A percentile compares a stretch with the other conserved stretches of the same genome.
These are phyloP conservation scores for Lodderomyces jiufengensis DNA, from an alignment of 1,139 yeast species.

Conservation along the genomic window DNA sequence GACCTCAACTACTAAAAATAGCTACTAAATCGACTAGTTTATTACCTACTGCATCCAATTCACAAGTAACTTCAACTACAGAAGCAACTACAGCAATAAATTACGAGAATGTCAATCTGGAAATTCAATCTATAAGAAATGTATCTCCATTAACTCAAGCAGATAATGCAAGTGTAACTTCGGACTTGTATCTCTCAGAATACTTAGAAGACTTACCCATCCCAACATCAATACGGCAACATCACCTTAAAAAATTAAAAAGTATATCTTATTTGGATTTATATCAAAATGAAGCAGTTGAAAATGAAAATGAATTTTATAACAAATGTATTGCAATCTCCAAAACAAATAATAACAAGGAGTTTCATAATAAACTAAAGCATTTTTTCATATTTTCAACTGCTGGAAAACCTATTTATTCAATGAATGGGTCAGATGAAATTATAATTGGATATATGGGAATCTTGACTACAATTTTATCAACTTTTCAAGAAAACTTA, in stretches of 20 bases:
- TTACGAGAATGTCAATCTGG: slow-evolving; percentile 12
- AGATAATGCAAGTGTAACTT: slow-evolving; percentile 7
- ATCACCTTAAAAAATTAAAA: neutral
- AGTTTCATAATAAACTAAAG: slow-evolving; percentile 48
- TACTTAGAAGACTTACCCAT: slow-evolving; percentile 7
- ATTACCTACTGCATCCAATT: slow-evolving; percentile 1
- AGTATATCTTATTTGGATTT: slow-evolving; percentile 7
- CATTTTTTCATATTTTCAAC: slow-evolving; percentile 81
- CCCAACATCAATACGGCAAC: slow-evolving; percentile 3
- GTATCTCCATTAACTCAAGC: slow-evolving; percentile 8
- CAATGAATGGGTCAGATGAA: slow-evolving; percentile 74
- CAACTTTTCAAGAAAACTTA: slow-evolving; percentile 51
- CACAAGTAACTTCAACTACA: slow-evolving; percentile 2
- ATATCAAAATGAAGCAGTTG: slow-evolving; percentile 5
- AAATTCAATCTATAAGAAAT: slow-evolving; percentile 8
- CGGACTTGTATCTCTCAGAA: slow-evolving; percentile 8
- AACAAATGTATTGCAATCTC: slow-evolving; percentile 18
- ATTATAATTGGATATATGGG: slow-evolving; percentile 74
- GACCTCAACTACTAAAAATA: slow-evolving; percentile 5
- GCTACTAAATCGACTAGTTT: slow-evolving; percentile 7
- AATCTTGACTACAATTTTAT: slow-evolving; percentile 61
- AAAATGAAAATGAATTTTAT: slow-evolving; percentile 15
- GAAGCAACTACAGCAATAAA: slow-evolving; percentile 11
- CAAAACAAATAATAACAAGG: slow-evolving; percentile 20
- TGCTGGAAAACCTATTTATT: slow-evolving; percentile 92